Evolutionary conservation across 257 asterid species (phyloP), one percentile per base, ranked within the genome.

Genomic region (Solanum medicagineum): DNA sequence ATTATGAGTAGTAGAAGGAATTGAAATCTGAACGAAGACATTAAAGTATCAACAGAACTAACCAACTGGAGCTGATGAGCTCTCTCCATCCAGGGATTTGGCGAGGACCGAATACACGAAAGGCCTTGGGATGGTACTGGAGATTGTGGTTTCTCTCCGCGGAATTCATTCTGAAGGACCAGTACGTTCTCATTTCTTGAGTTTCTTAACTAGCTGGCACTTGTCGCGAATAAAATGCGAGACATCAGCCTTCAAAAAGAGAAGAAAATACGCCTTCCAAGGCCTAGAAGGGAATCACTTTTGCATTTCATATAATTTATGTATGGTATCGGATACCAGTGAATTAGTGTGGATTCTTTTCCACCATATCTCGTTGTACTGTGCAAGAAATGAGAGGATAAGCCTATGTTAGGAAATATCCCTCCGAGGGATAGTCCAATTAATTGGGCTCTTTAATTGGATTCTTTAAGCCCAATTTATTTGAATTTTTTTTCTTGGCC

Each of bases 41-140:
- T 22, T 4, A 24, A 12, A 19, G 11, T 44, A 40, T 29, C 8
- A 75, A 36, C 19, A 60, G 13, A 51, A 87, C 91, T 56, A 17
- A 89, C 92, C 92, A 89, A 80, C 90, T 89, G 49, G 92, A 89
- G 75, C 84, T 89, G 83, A 89, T 75, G 65, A 89, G 84, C 68
- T 89, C 90, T 86, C 88, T 86, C 90, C 92, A 89, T 32, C 84
- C 85, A 0, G 90, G 92, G 47, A 86, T 60, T 7, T 87, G 88
- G 7, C 89, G 85, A 47, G 92, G 92, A 17, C 92, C 92, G 13
- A 90, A 86, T 5, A 89, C 89, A 86, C 86, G 89, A 69, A 89
- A 89, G 47, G 89, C 90, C 77, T 89, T 81, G 12, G 90, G 90
- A 86, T 89, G 92, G 12, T 68, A 44, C 29, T 83, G 81, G 13